Base-by-base conservation (phyloP, 2,329 filamentous ascomycete species). In the Botryotinia convoluta region DNA sequence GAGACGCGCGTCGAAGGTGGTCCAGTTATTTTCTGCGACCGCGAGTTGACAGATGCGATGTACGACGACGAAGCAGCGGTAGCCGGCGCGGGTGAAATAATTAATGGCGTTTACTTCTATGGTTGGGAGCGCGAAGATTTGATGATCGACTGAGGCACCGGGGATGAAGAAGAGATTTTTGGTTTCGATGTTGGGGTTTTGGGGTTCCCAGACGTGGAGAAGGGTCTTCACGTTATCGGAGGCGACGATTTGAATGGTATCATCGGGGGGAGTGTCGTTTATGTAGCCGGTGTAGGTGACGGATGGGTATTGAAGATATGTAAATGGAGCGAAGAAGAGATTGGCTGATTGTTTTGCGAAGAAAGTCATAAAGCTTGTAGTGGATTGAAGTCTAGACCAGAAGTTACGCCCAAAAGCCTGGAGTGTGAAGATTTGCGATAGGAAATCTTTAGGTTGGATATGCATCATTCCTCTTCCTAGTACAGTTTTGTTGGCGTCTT, bases 51-150 rank as follows among this genome's bases (percentile, higher is more conserved):
- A 87, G 76, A 90, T 89, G 44, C 89, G 87, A 77, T 87, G 87
- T 1, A 90, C 87, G 0, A 85, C 81, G 5, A 89, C 81, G 76
- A 87, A 91, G 29, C 90, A 87, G 8, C 87, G 85, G 81, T 91
- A 90, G 14, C 90, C 90, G 0, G 85, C 86, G 1, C 85, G 82
- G 4, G 85, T 87, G 79, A 91, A 88, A 81, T 90, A 90, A 78
- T 91, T 88, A 75, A 91, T 85, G 0, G 88, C 85, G 79, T 91
- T 91, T 75, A 85, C 86, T n/a, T 85, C 84, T 72, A 91, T 89
- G 3, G 89, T 91, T 2, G 89, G 89, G 42, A 90, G 83, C 0
- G 89, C 85, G 75, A 84, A 91, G 71, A 91, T 89, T 75, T 89
- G 86, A 76, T 91, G 87, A 79, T 91, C 87, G 1, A 91, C 89